These are phyloP conservation scores for Bipolaris oryzae DNA, from an alignment of 2,329 filamentous ascomycete genomes.

Conservation along the genomic window DNA sequence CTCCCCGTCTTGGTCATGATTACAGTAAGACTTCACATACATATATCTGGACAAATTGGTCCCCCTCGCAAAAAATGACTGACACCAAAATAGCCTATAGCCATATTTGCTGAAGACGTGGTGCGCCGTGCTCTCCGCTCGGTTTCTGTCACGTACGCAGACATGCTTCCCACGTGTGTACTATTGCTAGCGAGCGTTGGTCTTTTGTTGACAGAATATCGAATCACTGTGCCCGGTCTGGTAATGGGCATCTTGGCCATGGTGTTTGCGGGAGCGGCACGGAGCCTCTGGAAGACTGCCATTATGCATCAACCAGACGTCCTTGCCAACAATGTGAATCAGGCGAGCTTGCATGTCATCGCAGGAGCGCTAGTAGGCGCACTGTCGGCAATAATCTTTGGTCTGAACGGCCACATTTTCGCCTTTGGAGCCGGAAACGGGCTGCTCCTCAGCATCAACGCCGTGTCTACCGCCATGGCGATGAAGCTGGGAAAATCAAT, in stretches of 20 bases:
- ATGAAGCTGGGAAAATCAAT: constrained; percentile 23
- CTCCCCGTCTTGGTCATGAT: constrained; percentile 37
- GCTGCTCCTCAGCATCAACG: constrained; percentile 20
- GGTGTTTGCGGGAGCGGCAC: constrained; percentile 26
- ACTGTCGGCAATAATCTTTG: constrained; percentile 9
- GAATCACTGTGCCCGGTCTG: constrained; percentile 26
- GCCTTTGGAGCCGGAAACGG: constrained; percentile 12
- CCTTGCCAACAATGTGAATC: background rate
- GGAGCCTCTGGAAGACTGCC: constrained; percentile 16
- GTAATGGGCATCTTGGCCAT: constrained; percentile 27
- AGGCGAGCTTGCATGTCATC: constrained; percentile 1
- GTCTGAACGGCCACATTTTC: constrained; percentile 6
- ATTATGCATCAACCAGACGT: constrained; percentile 10
- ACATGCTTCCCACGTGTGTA: constrained; percentile 18
- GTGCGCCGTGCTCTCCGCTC: constrained; percentile 12
- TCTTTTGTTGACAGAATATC: constrained; percentile 34
- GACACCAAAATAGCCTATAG: constrained; percentile 18
- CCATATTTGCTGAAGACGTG: constrained; percentile 22
- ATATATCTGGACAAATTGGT: background rate
- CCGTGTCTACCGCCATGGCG: constrained; percentile 16
- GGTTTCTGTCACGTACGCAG: constrained; percentile 13
- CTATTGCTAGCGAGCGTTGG: constrained; percentile 21
- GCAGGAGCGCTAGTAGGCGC: constrained; percentile 9
- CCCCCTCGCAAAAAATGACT: background rate
- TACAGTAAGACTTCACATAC: constrained; percentile 25